These are phyloP conservation scores for Parastagonospora avenae DNA, from an alignment of 2,329 filamentous ascomycete genomes.

Conservation along the genomic window DNA sequence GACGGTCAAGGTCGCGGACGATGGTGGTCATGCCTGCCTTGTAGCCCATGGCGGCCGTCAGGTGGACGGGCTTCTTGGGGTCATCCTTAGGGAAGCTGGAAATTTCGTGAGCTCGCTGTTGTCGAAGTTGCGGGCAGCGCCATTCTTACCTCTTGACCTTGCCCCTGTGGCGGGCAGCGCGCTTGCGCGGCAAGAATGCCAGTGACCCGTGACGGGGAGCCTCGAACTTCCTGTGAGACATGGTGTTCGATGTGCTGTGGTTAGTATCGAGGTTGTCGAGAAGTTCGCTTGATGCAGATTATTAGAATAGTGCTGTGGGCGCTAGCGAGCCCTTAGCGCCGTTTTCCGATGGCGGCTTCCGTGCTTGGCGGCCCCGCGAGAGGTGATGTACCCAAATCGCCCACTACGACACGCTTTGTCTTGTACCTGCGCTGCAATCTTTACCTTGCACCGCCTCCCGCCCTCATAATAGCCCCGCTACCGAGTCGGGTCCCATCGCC, in stretches of 20 bases:
- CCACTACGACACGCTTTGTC: conserved; percentile 23
- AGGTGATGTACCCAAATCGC: conserved; percentile 23
- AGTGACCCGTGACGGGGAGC: conserved; percentile 89
- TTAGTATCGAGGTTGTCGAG: conserved; percentile 40
- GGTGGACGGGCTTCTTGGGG: conserved; percentile 98
- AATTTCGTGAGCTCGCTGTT: conserved; percentile 30
- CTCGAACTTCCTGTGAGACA: conserved; percentile 73
- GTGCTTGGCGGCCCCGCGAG: conserved; percentile 11
- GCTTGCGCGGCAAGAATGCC: conserved; percentile 70
- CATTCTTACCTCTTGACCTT: conserved; percentile 94
- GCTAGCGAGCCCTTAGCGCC: not conserved
- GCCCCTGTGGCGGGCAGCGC: conserved; percentile 89
- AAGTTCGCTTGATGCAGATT: conserved; percentile 19
- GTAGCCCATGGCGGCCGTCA: conserved; percentile 98
- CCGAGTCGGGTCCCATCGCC: conserved; percentile 15
- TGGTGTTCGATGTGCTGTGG: conserved; percentile 45
- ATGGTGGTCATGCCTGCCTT: conserved; percentile 99
- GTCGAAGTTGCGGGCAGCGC: conserved; percentile 17
- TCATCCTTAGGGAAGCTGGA: conserved; percentile 99
- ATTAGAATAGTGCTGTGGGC: too few species aligned
- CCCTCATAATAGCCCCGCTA: conserved; percentile 22
- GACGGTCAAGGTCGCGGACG: conserved; percentile 98
- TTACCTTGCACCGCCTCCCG: conserved; percentile 23
- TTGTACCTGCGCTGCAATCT: conserved; percentile 27
- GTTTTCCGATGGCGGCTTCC: not conserved